Evolutionary conservation across 768 basidiomycete genomes (phyloP).

Genomic region (Lactarius evosmus): DNA sequence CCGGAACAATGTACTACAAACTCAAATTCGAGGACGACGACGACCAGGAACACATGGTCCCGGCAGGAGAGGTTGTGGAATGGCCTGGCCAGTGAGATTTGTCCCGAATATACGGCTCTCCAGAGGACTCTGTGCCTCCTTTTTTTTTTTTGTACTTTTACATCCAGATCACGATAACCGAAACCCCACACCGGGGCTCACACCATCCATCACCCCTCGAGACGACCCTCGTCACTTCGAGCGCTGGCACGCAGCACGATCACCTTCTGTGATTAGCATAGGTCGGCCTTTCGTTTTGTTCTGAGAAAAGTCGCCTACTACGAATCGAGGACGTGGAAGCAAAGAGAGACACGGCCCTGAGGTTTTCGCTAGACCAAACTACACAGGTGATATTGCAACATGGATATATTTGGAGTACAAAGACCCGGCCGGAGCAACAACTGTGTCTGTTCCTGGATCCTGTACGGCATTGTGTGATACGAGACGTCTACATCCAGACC

Average conservation of each 20-base stretch:
- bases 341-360: neutral
- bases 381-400: neutral
- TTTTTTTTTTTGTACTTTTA: conserved; percentile 8
- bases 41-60: conserved; percentile 72
- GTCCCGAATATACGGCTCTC: conserved; percentile 1
- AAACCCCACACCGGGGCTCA: neutral
- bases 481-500: neutral
- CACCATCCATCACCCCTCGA: neutral
- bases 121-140: neutral
- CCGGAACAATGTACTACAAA: conserved; percentile 57
- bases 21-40: conserved; percentile 89
- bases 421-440: conserved; percentile 13
- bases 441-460: neutral
- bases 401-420: conserved; percentile 17
- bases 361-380: neutral
- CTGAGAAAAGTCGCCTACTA: neutral
- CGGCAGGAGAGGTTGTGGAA: conserved; percentile 80
- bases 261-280: neutral
- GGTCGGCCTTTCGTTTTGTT: neutral
- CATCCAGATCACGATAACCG: conserved; percentile 14
- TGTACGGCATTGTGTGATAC: neutral
- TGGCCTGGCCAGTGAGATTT: conserved; percentile 50
- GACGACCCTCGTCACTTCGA: neutral
- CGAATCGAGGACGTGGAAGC: neutral
- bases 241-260: neutral